Base-by-base conservation (phyloP, 1,139 yeast species). In the Suhomyces kunorum region DNA sequence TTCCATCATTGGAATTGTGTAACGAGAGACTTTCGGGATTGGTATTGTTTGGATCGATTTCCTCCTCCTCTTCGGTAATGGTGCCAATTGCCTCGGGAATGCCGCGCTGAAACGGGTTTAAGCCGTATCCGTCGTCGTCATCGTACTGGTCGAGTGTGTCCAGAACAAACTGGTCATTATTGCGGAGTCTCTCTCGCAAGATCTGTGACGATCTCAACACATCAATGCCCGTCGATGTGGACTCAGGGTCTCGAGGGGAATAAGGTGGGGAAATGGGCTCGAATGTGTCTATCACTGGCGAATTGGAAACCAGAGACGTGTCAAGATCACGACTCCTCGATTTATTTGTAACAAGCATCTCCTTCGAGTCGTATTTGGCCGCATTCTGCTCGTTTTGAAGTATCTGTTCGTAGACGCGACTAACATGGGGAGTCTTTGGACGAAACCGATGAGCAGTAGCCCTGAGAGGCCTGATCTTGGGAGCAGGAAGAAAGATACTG, bases 81-180 rank as follows among this genome's bases (percentile, higher is more conserved):
- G 40, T 32, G n/a, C n/a, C n/a, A n/a, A n/a, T n/a, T n/a, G n/a
- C n/a, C n/a, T n/a, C n/a, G n/a, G n/a, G n/a, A n/a, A n/a, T n/a
- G n/a, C n/a, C n/a, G n/a, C n/a, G n/a, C n/a, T n/a, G n/a, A n/a
- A n/a, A n/a, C n/a, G n/a, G n/a, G 2, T 22, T 12, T 35, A 26
- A 40, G 8, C 38, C 39, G 30, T 43, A 43, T 2, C 46, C 46
- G 19, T 43, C 46, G n/a, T 43, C 46, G 25, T 39, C 46, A 13
- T 43, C 46, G 29, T 43, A 43, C 3, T 34, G 15, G n/a, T 17
- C 22, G 8, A 14, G 17, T 9, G 29, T 38, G 9, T 19, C 37
- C 12, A 30, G 19, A 5, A 24, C 28, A 4, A 15, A 27, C 14
- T 28, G 18, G 25, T 35, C 38, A 19, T 38, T 42, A 31, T 32